Base-by-base conservation (phyloP, 495 filamentous ascomycete genomes). In the Lindgomyces ingoldianus region DNA sequence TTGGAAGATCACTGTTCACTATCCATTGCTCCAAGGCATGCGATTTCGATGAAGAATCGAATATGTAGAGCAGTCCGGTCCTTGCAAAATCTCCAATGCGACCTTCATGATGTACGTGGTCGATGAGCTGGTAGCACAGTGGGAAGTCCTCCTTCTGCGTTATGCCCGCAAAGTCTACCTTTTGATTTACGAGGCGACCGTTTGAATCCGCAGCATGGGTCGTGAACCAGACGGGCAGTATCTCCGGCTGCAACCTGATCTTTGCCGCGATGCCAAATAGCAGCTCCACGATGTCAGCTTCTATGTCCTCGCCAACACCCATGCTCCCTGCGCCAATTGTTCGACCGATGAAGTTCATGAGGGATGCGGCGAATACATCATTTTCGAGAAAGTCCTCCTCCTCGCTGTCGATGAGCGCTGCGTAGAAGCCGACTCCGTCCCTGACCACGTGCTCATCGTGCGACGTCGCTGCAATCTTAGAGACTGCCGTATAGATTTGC, bases 71-170 rank as follows among this genome's bases (percentile, higher is more conserved):
- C 51, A 99, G 75, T 0, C 94, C 94, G 0, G 93, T 99, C 51
- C 94, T 82, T n/a, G 95, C 93, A 78, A 99, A 99, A 74, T 99
- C 94, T 22, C 94, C 94, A 19, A 93, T 87, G 30, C 90, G 85
- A 47, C 93, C 92, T 59, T 96, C 92, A 62, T 93, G 88, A 71
- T 99, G 92, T 30, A 99, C 93, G 75, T 96, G 94, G 72, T 98
- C 92, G 54, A 99, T 88, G 60, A 98, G 80, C 30, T 96, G 78
- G 74, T 97, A 98, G 77, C 97, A 98, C 22, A 99, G 72, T 0
- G 94, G 94, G 71, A 99, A 98, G 67, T 95, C 91, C 69, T 93
- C 89, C 74, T 91, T 96, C 65, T 95, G 87, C 33, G 89, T 94
- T 45, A 87, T 83, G 21, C 93, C 91, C 1, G 88, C 89, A 74